Conservation (phyloP, 768 basidiomycete genomes). For the Pleurotus citrinopileatus region DNA sequence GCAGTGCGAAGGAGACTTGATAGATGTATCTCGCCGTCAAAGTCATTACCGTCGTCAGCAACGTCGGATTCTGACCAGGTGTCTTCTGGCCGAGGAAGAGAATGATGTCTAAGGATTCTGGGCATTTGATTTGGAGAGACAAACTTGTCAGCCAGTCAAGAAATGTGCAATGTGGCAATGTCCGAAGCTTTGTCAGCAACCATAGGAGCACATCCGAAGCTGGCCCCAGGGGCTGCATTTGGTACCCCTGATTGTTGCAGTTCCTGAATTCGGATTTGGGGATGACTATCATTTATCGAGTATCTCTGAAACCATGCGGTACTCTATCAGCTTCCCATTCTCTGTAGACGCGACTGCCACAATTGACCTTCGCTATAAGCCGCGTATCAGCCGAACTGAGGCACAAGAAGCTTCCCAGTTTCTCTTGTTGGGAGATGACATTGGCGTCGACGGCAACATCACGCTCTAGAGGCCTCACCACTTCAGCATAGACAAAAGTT, state of each 20-base stretch:
- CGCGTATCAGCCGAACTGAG: too few relatives aligned
- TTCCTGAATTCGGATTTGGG: too few relatives aligned
- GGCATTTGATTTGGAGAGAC: neutral
- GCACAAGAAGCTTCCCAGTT: too few relatives aligned
- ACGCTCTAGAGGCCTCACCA: too few relatives aligned
- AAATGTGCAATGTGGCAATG: neutral
- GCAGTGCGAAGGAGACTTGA: conserved; percentile 73
- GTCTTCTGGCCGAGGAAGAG: neutral
- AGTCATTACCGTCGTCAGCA: conserved; percentile 29
- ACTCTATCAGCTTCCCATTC: neutral
- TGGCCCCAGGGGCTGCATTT: neutral
- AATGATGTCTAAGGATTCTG: neutral
- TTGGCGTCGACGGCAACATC: too few relatives aligned
- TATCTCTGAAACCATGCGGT: too few relatives aligned
- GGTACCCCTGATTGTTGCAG: neutral
- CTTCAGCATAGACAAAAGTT: too few relatives aligned
- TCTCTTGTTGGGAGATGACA: too few relatives aligned
- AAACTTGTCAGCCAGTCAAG: neutral
- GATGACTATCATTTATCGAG: too few relatives aligned
- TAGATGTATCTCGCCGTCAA: conserved; percentile 66
- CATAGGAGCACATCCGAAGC: neutral
- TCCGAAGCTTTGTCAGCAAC: neutral
- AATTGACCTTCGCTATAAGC: too few relatives aligned
- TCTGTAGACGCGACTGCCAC: too few relatives aligned
- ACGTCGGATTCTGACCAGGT: neutral